Conservation (phyloP, 1,284 basidiomycete species). For the Retiboletus flavoniger region DNA sequence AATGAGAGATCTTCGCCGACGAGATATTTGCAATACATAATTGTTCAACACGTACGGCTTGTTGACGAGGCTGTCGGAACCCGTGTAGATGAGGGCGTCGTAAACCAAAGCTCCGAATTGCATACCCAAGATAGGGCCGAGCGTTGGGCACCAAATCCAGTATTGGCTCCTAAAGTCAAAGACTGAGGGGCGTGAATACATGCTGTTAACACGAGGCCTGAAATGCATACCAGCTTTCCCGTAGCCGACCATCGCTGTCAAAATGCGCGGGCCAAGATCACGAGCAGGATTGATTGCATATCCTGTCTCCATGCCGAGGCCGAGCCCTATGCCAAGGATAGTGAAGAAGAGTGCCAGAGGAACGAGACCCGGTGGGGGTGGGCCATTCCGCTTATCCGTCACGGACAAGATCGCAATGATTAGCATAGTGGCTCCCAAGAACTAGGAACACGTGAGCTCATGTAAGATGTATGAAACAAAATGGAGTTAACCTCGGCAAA, state of each 20-base stretch:
- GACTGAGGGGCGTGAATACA: constrained; percentile 30
- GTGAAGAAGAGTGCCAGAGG: constrained; percentile 56
- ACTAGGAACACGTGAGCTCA: constrained; percentile 33
- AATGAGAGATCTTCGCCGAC: background rate
- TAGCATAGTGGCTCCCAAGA: constrained; percentile 59
- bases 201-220: background rate
- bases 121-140: constrained; percentile 59
- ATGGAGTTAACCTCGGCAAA: constrained; percentile 49
- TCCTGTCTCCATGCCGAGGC: constrained; percentile 61
- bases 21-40: background rate
- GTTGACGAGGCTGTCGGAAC: constrained; percentile 54
- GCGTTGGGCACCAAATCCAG: constrained; percentile 73
- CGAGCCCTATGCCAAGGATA: constrained; percentile 53
- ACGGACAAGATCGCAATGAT: constrained; percentile 46
- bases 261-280: constrained; percentile 60
- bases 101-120: constrained; percentile 53
- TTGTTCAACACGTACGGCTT: constrained; percentile 40
- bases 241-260: constrained; percentile 62
- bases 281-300: constrained; percentile 65
- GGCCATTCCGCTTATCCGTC: constrained; percentile 47
- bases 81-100: constrained; percentile 52
- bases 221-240: constrained; percentile 41
- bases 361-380: constrained; percentile 49
- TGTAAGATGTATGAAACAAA: constrained; percentile 9
- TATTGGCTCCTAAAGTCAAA: constrained; percentile 59